Percentiles rank a stretch among this genome's conserved stretches.
Evolutionary conservation across 169 alveolate species (phyloP).

Genomic region (Plasmodium knowlesi): DNA sequence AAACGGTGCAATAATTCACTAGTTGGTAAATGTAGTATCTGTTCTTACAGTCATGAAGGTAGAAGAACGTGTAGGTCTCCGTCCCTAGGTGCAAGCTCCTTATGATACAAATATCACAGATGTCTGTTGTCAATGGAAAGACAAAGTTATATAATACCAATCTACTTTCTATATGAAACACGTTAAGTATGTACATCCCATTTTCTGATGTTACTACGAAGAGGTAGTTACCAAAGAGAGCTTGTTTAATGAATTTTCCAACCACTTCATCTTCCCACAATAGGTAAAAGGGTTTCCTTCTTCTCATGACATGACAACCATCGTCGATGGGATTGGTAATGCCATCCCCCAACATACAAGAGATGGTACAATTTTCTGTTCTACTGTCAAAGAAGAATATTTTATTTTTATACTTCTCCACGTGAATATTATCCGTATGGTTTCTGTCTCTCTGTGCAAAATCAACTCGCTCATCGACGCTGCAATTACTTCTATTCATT

Average conservation of each 20-base stretch:
- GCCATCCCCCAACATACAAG: conserved; percentile 4
- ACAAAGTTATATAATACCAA: not conserved
- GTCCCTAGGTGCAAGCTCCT: not conserved
- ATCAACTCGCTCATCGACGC: not conserved
- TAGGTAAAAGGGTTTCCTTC: not conserved
- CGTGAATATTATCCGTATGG: not conserved
- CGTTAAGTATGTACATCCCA: not conserved
- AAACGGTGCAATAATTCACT: conserved; percentile 3
- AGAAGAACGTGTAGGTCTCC: conserved; percentile 23
- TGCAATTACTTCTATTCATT: not conserved
- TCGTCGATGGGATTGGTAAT: not conserved
- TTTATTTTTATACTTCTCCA: conserved; percentile 18
- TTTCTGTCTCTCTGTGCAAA: not conserved
- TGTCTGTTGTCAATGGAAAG: not conserved
- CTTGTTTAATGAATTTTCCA: conserved; percentile 12
- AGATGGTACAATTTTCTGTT: conserved; percentile 19
- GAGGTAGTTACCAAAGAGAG: not conserved
- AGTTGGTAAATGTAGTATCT: conserved; percentile 26
- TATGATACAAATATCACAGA: conserved; percentile 15
- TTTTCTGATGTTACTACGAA: conserved; percentile 20
- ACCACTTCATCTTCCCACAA: conserved; percentile 55
- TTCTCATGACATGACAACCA: not conserved
- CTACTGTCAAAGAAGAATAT: conserved; percentile 32
- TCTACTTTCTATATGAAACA: conserved; percentile 33
- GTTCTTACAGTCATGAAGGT: not conserved